Evolutionary conservation across 176 grass and related monocot genomes (phyloP), one percentile per base, ranked within the genome.

Genomic region (Oryza rufipogon): DNA sequence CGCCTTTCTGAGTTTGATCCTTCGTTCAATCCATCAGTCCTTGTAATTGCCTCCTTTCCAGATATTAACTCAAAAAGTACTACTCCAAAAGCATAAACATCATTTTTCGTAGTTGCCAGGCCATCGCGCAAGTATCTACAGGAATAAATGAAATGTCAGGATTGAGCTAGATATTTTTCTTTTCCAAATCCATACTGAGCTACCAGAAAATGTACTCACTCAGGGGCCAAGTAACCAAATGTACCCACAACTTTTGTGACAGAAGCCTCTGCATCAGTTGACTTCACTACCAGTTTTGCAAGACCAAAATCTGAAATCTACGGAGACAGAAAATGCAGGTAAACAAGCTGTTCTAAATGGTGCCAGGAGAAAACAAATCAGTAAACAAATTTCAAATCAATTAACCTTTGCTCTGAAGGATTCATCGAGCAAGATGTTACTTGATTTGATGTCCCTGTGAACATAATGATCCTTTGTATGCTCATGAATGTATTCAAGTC

Each of bases 281-380:
- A 91, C 82, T 93, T 98, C n/a, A 87, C 87, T n/a, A 92, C 93
- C 70, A 99, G 79, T 89, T 99, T 99, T 68, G 96, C 91, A 89
- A 99, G 93, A 70, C 96, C 93, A 89, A 99, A 99, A 85, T 99
- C 96, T 68, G 96, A 99, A 86, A 99, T 99, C 96, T 99, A 76
- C 16, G 76, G 26, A 48, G 65, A 78, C 12, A 73, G 23, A 66
- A 61, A 81, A 84, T 66, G 39, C 14, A 71, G 38, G 73, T 63
- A 28, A n/a, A 46, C 26, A 51, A 61, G 44, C 47, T 63, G 11
- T 17, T 56, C 28, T n/a, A 45, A 74, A 7, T 70, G 28, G 83
- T 75, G 70, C 14, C 7, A 64, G 3, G 48, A 74, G 70, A 73
- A 74, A 32, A 48, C 1, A 23, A 48, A 48, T 32, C 7, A 1